Percentiles rank a stretch among this genome's conserved stretches.
phyloP scores from a whole-genome alignment of 164 flowering plant species.

The Magnolia sinica region DNA sequence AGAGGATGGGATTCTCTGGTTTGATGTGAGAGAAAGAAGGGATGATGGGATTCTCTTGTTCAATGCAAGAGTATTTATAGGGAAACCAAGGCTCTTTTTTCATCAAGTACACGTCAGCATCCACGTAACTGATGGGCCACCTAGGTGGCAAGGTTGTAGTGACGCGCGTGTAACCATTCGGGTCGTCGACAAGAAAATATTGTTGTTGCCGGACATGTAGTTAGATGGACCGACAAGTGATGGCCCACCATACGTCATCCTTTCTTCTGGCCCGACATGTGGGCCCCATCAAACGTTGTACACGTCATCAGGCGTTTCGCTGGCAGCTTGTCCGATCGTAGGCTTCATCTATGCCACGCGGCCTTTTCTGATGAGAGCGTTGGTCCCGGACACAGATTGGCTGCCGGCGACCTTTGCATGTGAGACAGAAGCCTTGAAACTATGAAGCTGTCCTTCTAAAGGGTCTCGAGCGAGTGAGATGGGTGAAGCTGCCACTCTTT shows the following conservation, averaged over 20 bases:
- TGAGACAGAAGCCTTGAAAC: slow-evolving; percentile 17
- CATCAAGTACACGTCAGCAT: not conserved
- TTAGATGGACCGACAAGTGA: slow-evolving; percentile 28
- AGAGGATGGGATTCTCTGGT: not conserved
- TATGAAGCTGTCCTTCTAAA: not conserved
- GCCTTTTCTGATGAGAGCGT: slow-evolving; percentile 22
- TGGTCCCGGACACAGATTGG: slow-evolving; percentile 40
- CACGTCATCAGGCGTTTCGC: slow-evolving; percentile 32
- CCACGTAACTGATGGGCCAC: slow-evolving; percentile 5
- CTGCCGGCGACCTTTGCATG: slow-evolving; percentile 33
- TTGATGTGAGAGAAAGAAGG: not conserved
- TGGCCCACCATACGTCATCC: slow-evolving; percentile 35
- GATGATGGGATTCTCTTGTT: not conserved
- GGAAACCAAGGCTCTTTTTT: slow-evolving; percentile 17
- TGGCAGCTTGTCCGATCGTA: slow-evolving; percentile 14
- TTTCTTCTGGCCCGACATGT: slow-evolving; percentile 24
- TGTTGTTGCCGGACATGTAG: slow-evolving; percentile 16
- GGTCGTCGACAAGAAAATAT: slow-evolving; percentile 6
- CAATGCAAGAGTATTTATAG: not conserved
- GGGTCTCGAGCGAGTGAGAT: not conserved
- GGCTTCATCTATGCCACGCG: slow-evolving; percentile 23
- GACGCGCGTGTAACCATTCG: slow-evolving; percentile 12
- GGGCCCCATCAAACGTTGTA: slow-evolving; percentile 28
- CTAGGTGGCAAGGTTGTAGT: slow-evolving; percentile 9
- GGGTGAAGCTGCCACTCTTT: not conserved